Conservation (phyloP, 75 land plant species). For the Cunninghamia lanceolata region DNA sequence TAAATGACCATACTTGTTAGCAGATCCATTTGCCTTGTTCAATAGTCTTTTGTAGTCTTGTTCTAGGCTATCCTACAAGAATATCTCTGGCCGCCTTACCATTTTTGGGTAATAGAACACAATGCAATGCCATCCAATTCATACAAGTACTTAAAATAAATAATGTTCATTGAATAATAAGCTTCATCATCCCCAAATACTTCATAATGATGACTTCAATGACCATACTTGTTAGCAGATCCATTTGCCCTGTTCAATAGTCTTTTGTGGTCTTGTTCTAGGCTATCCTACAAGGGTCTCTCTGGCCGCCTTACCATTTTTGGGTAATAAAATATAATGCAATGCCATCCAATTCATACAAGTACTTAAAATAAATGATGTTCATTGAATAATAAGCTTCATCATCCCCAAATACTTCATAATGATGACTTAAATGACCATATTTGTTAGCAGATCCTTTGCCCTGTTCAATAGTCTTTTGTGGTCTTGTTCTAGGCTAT, state of each 20-base stretch:
- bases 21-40: neutral
- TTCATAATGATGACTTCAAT: neutral
- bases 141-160: neutral
- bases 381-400: neutral
- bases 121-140: neutral
- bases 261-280: neutral
- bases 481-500: neutral
- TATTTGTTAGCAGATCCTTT: neutral
- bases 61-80: neutral
- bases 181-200: neutral
- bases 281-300: neutral
- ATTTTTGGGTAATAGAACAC: no score
- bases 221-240: neutral
- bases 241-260: neutral
- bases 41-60: neutral
- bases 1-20: neutral
- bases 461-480: neutral
- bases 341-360: no score
- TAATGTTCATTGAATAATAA: neutral
- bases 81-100: neutral
- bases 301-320: neutral
- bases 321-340: no score
- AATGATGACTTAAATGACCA: neutral
- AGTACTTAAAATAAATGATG: no score
- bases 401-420: neutral